Conservation (phyloP, 495 filamentous ascomycete genomes). For the Neurospora tetraspora region DNA sequence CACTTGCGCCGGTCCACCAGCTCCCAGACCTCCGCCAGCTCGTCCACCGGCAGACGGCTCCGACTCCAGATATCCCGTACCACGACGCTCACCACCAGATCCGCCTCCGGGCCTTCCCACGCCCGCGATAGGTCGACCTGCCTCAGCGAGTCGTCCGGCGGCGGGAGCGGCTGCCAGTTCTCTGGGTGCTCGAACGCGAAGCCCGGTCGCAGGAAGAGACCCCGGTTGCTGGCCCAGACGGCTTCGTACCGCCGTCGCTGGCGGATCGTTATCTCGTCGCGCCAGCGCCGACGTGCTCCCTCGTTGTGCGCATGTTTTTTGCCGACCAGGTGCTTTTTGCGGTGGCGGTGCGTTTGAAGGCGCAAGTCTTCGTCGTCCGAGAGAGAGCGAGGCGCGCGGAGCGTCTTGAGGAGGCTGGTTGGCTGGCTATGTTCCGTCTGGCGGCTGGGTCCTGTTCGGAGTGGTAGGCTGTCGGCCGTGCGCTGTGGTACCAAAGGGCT, state of each 20-base stretch:
- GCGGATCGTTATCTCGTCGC: conserved; percentile 60
- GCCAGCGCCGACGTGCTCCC: conserved; percentile 76
- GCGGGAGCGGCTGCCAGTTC: neutral
- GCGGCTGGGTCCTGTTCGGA: conserved; percentile 33
- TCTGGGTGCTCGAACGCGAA: conserved; percentile 9
- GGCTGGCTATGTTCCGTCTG: conserved; percentile 39
- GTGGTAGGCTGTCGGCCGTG: conserved; percentile 27
- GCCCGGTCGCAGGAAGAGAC: conserved; percentile 31
- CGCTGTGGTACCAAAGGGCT: conserved; percentile 41
- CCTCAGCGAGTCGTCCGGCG: neutral
- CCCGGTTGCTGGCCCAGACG: conserved; percentile 89
- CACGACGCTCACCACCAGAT: conserved; percentile 66
- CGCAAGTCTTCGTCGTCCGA: conserved; percentile 48
- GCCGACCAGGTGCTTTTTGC: conserved; percentile 26
- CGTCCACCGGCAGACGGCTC: conserved; percentile 55
- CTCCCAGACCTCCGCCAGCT: conserved; percentile 75
- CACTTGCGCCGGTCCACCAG: conserved; percentile 59
- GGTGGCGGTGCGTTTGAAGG: conserved; percentile 34
- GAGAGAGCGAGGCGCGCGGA: conserved; percentile 50
- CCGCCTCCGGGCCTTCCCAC: conserved; percentile 19
- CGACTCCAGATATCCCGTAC: conserved; percentile 81
- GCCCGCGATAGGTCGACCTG: conserved; percentile 9
- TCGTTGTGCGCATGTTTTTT: conserved; percentile 76
- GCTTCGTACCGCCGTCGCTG: conserved; percentile 92
- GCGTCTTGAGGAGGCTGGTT: conserved; percentile 56